These are phyloP conservation scores for Erysimum cheiranthoides DNA, from an alignment of 345 rosid species.

Conservation along the genomic window DNA sequence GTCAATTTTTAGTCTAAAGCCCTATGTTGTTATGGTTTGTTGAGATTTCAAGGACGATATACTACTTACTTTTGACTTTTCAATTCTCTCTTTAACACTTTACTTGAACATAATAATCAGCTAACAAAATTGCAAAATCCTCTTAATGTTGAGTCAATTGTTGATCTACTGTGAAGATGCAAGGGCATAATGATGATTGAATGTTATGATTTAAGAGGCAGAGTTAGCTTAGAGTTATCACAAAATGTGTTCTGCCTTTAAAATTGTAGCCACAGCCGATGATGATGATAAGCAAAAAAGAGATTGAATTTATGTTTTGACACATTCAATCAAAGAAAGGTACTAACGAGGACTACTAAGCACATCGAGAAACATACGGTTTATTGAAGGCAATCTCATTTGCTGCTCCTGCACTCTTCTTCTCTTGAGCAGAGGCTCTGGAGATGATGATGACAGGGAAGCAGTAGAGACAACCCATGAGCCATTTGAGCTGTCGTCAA, in stretches of 20 bases:
- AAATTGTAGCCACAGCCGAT: slow-evolving; percentile 8
- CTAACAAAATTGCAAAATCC: background rate
- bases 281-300: slow-evolving; percentile 7
- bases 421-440: slow-evolving; percentile 61
- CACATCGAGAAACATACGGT: slow-evolving; percentile 66
- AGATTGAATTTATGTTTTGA: slow-evolving; percentile 31
- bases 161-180: slow-evolving; percentile 2
- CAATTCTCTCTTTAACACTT: slow-evolving; percentile 11
- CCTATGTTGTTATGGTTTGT: slow-evolving; percentile 21
- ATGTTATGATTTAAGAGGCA: slow-evolving; percentile 3
- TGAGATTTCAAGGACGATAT: slow-evolving; percentile 37
- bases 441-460: slow-evolving; percentile 56
- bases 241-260: slow-evolving; percentile 29
- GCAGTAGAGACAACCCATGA: slow-evolving; percentile 50
- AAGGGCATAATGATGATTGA: background rate
- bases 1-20: slow-evolving; percentile 12
- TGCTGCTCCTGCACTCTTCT: slow-evolving; percentile 70
- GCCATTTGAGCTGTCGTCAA: slow-evolving; percentile 65
- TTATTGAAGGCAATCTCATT: slow-evolving; percentile 65
- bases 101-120: slow-evolving; percentile 5
- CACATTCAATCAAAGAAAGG: slow-evolving; percentile 25
- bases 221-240: slow-evolving; percentile 24
- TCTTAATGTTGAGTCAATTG: background rate
- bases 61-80: slow-evolving; percentile 32
- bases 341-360: slow-evolving; percentile 71